Percentiles rank a stretch among this genome's conserved stretches.
Evolutionary conservation across 371 early-diverging fungal species (phyloP).

Genomic region (Mortierella sp.): DNA sequence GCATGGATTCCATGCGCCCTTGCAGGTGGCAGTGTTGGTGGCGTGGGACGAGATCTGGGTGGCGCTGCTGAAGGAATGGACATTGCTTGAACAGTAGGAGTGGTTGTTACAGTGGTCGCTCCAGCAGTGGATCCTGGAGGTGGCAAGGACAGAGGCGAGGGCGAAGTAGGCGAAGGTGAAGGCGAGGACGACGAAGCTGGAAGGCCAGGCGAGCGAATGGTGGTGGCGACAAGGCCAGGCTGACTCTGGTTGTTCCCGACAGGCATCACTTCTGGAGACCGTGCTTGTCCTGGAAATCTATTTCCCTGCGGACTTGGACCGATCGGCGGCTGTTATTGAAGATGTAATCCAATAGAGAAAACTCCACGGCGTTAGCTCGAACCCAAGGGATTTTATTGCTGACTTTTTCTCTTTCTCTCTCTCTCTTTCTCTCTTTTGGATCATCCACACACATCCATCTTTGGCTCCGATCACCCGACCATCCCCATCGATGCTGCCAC

Average conservation of each 20-base stretch:
- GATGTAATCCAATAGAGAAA: too few species aligned
- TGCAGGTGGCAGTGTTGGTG: constrained; percentile 47
- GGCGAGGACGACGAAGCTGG: constrained; percentile 6
- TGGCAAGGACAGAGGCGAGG: constrained; percentile 8
- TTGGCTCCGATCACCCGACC: too few species aligned
- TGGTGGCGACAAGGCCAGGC: too few species aligned
- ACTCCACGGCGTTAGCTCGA: too few species aligned
- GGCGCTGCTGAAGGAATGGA: not conserved
- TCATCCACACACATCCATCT: too few species aligned
- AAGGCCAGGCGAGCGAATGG: too few species aligned
- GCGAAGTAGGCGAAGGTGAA: constrained; percentile 21
- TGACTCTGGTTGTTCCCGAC: not conserved
- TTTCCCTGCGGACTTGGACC: too few species aligned
- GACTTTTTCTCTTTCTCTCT: too few species aligned
- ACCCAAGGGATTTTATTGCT: too few species aligned
- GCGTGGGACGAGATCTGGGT: constrained; percentile 20
- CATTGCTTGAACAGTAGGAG: not conserved
- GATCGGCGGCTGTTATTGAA: too few species aligned
- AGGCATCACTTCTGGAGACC: constrained; percentile 8
- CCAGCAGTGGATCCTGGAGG: constrained; percentile 1
- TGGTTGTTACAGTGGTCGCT: constrained; percentile 1
- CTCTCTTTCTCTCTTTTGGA: too few species aligned
- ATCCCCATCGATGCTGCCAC: too few species aligned
- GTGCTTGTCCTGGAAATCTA: not conserved
- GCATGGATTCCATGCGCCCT: constrained; percentile 49